Evolutionary conservation across 768 basidiomycete genomes (phyloP).

Genomic region (Boletus rufocinnamomeus): DNA sequence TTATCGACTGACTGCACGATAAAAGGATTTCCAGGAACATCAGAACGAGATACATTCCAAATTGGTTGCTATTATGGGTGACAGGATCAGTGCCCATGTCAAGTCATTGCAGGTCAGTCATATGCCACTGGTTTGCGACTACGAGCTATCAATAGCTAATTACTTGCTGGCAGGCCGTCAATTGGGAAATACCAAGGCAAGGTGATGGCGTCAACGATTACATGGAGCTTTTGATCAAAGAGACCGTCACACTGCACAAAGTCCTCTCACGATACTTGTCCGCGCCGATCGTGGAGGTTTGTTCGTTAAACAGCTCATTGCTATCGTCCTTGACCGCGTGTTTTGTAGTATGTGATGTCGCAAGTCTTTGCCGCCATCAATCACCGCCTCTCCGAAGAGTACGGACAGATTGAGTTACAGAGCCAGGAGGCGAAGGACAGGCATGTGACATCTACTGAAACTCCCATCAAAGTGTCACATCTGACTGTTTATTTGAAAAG

Average conservation of each 20-base stretch:
- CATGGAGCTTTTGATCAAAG: conserved; percentile 91
- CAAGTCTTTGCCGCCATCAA: conserved; percentile 95
- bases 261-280: conserved; percentile 91
- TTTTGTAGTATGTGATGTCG: conserved; percentile 80
- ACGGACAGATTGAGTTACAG: conserved; percentile 77
- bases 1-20: conserved; percentile 3
- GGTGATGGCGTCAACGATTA: conserved; percentile 78
- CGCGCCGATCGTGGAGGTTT: conserved; percentile 77
- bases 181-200: conserved; percentile 71
- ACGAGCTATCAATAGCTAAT: conserved; percentile 7
- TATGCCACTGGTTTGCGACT: conserved; percentile 7
- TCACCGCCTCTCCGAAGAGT: conserved; percentile 86
- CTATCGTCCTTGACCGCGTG: conserved; percentile 12
- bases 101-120: conserved; percentile 70
- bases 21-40: conserved; percentile 96
- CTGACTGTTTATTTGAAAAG: conserved; percentile 43
- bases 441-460: conserved; percentile 40
- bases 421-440: conserved; percentile 83
- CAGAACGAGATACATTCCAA: conserved; percentile 99
- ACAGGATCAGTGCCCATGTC: conserved; percentile 85
- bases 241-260: conserved; percentile 94
- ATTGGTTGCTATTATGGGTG: conserved; percentile 97
- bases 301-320: conserved; percentile 13
- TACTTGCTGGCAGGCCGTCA: conserved; percentile 53
- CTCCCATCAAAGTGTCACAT: conserved; percentile 10